Evolutionary conservation across 140 eudicot species (phyloP), one percentile per base, ranked within the genome.

Genomic region (Ambrosia hybrid): DNA sequence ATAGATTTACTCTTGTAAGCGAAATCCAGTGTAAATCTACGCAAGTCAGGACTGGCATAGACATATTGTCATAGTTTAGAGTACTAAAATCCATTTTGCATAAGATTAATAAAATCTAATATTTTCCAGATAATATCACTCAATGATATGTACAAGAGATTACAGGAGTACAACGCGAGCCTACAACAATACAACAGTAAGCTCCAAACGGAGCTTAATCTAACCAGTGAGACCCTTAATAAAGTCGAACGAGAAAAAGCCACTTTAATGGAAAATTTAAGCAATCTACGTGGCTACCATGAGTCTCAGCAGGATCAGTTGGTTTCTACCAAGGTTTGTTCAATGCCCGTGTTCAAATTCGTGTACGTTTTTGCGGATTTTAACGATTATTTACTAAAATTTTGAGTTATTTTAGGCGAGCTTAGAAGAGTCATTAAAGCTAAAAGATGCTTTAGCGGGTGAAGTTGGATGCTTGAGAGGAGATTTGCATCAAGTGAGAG

Each of bases 401-500:
- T 11, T 9, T 21, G 17, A 48, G 11, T 30, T 0, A 30, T 67
- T 70, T 36, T 68, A 91, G 98, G 91, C 85, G 66, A 82, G 83
- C 26, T 89, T 85, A 85, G 91, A 85, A 70, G 98, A 87, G 51
- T 72, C 83, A 9, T 15, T 71, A 57, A 87, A 82, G 79, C 88
- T 85, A 71, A 93, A 90, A 76, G 98, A 93, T 77, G 82, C 83
- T 33, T 67, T 94, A 68, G 70, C 53, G 17, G 88, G 16, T 66
- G 99, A 94, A 76, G 83, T 81, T 13, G 82, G 82, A 36, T 75
- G 90, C 68, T 76, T 94, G 75, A 85, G 94, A 66, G 90, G 74
- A 53, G 97, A 94, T 71, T 49, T 94, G 82, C 91, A 85, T 57
- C 88, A 80, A 73, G 92, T 83, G 49, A 88, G 90, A 72, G 97